Evolutionary conservation across 1,284 basidiomycete genomes (phyloP), one percentile per base, ranked within the genome.

Genomic region (Austroboletus sp.): DNA sequence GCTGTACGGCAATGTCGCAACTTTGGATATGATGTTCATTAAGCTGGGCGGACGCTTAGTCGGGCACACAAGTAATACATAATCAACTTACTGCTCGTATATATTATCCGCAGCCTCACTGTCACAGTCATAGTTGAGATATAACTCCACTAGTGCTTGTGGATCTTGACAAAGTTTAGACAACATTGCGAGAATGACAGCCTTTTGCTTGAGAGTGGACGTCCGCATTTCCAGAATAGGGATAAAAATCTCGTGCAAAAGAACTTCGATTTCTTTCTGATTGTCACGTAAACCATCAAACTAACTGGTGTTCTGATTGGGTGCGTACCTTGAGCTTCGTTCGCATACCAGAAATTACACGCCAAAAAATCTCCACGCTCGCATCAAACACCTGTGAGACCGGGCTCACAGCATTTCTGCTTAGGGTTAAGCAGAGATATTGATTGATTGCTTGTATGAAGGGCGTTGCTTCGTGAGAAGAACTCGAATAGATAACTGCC

Each of bases 211-310:
- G 44, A 96, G 72, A 0, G 94, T 96, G 9, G 95, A 91, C 16
- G 89, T 97, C 58, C 87, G 84, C 94, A 99, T 98, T 70, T 99
- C 96, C 42, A 99, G 73, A 43, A 99, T 97, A 2, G 96, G 96
- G 49, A 99, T 82, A 72, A 98, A 99, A 58, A 99, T 99, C 64
- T 99, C 96, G 62, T 97, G 96, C 45, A 99, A 69, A 27, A 99
- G 74, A 31, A 99, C 94, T 66, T 98, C 96, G 53, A 98, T 98
- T 70, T 99, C 97, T 87, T 98, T 98, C 90, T 93, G 60, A 34
- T 49, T 29, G 16, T 38, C 26, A 36, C 21, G 40, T 27, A 17
- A 45, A 30, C 38, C 12, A 46, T 49, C 27, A 53, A 40, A n/a
- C 12, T 15, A 6, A 35, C 26, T 32, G 6, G 8, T 44, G 12